A percentile compares a stretch with the other conserved stretches of the same genome.
Evolutionary conservation across 495 filamentous ascomycete genomes (phyloP).

Genomic region (Podospora pseudopauciseta): DNA sequence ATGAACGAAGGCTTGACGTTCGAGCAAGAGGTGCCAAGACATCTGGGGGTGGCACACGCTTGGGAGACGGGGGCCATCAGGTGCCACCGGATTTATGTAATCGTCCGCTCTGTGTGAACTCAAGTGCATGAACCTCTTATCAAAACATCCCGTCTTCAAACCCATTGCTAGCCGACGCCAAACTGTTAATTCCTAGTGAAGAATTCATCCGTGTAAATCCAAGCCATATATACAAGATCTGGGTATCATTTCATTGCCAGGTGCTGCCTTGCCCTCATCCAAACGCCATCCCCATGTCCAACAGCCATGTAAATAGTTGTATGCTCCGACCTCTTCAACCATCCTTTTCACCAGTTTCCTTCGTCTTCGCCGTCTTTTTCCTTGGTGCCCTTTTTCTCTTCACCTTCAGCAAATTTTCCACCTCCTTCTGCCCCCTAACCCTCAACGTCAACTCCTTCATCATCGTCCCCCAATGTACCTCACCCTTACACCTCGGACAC

Average conservation of each 20-base stretch:
- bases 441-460: slow-evolving; percentile 78
- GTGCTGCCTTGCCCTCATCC: neutral
- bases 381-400: slow-evolving; percentile 35
- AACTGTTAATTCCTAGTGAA: neutral
- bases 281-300: neutral
- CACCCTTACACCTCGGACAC: slow-evolving; percentile 67
- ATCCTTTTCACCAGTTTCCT: neutral
- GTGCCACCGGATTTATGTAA: neutral
- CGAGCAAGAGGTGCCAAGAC: slow-evolving; percentile 17
- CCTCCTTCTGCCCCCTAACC: slow-evolving; percentile 60
- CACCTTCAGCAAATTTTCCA: slow-evolving; percentile 61
- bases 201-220: neutral
- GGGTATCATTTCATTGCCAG: neutral
- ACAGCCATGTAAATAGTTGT: neutral
- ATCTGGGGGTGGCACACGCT: slow-evolving; percentile 12
- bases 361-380: slow-evolving; percentile 8
- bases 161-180: no score
- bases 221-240: neutral
- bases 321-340: neutral
- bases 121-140: no score
- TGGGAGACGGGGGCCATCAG: neutral
- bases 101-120: neutral
- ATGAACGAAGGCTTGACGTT: slow-evolving; percentile 29
- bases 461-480: slow-evolving; percentile 68
- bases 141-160: no score